Conservation (phyloP, 2,329 filamentous ascomycete species). For the Exophiala viscosa region DNA sequence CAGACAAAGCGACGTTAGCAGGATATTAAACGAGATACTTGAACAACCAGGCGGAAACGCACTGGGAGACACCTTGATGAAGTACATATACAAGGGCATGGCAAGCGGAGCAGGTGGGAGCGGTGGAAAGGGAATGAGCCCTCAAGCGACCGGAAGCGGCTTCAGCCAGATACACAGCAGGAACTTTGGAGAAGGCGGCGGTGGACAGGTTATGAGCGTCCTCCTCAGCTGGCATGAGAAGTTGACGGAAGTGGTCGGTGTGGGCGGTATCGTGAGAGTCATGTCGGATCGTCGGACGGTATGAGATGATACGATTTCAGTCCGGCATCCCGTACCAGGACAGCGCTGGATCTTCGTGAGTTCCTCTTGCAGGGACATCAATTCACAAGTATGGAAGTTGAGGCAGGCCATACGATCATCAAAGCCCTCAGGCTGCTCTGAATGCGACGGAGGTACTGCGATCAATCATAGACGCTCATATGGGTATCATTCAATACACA, state of each 20-base stretch:
- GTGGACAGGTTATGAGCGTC: constrained; percentile 90
- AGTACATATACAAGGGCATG: constrained; percentile 70
- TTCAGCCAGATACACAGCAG: constrained; percentile 74
- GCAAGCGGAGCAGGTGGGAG: constrained; percentile 20
- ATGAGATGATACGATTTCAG: constrained; percentile 39
- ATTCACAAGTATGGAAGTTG: too few relatives aligned
- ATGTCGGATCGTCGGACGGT: constrained; percentile 97
- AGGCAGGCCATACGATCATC: too few relatives aligned
- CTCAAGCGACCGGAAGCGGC: constrained; percentile 66
- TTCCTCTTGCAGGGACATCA: too few relatives aligned
- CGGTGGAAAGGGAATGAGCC: constrained; percentile 35
- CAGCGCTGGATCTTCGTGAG: too few relatives aligned
- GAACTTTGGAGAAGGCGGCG: constrained; percentile 60
- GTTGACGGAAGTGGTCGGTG: constrained; percentile 86
- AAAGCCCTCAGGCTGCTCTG: too few relatives aligned
- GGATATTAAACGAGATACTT: constrained; percentile 79
- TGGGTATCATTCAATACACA: too few relatives aligned
- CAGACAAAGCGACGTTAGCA: constrained; percentile 91
- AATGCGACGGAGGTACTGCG: too few relatives aligned
- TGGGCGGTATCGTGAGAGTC: constrained; percentile 86
- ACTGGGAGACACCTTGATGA: constrained; percentile 89
- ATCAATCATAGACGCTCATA: too few relatives aligned
- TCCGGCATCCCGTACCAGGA: background rate
- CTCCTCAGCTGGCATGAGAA: constrained; percentile 98
- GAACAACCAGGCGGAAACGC: constrained; percentile 74